A percentile compares a stretch with the other conserved stretches of the same genome.
Evolutionary conservation across 2,329 filamentous ascomycete species (phyloP).

Genomic region (Sporothrix protearum): DNA sequence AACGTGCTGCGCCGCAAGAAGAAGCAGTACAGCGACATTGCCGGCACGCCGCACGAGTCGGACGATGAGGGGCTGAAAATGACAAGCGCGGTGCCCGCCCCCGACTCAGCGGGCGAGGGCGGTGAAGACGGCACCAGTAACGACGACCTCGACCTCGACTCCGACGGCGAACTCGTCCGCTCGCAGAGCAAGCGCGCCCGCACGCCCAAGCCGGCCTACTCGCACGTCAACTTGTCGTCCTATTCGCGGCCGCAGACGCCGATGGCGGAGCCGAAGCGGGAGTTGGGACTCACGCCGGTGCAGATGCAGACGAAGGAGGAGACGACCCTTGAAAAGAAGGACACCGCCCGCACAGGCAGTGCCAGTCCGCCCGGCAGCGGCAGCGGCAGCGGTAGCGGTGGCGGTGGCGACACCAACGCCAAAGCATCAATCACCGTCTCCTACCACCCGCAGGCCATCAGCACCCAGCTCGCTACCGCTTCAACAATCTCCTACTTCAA

Average conservation of each 20-base stretch:
- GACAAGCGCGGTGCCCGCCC: constrained; percentile 3
- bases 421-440: constrained; percentile 39
- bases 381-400: not conserved
- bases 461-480: constrained; percentile 85
- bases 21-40: constrained; percentile 80
- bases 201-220: constrained; percentile 25
- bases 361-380: not conserved
- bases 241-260: constrained; percentile 18
- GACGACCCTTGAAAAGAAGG: not conserved
- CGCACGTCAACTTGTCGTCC: constrained; percentile 25
- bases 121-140: not conserved
- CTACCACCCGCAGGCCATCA: constrained; percentile 58
- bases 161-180: not conserved
- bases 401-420: not conserved
- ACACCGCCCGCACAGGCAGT: not conserved
- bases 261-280: not conserved
- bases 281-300: not conserved
- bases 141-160: not conserved
- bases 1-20: constrained; percentile 78
- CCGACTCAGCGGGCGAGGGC: not conserved
- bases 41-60: constrained; percentile 76
- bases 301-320: not conserved
- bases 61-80: constrained; percentile 63
- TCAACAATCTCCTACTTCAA: constrained; percentile 99
- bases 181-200: not conserved